Base-by-base conservation (phyloP, 257 asterid species). In the Solanum virginianum region DNA sequence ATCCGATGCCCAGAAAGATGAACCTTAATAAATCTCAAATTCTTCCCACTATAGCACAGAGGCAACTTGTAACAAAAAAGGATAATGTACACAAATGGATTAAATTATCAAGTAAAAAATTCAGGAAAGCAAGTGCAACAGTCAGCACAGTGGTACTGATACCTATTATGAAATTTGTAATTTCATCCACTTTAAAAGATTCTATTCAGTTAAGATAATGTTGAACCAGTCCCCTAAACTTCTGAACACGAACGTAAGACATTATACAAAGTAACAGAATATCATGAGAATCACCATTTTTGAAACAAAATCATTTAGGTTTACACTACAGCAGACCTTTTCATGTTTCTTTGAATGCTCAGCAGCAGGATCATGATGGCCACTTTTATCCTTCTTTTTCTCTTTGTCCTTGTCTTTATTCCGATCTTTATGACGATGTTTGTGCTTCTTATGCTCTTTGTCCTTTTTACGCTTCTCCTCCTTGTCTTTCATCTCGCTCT, bases 371-470 rank as follows among this genome's bases (percentile, higher is more conserved):
- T 96, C 99, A 86, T 91, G 94, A 89, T 91, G 94, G 86, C 94
- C 91, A 85, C 92, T 90, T 90, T 90, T 96, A 72, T 94, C 97
- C 81, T 93, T 96, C 91, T 91, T 94, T 91, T 92, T 96, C 90
- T 96, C 98, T 91, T 96, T 95, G 93, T 96, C 99, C 90, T 93
- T 95, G 88, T 96, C 97, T 88, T 95, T 95, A 88, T 94, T 93
- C 77, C 98, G 97, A 86, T 96, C 98, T 88, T 96, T 96, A 88
- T 96, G 98, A 84, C 96, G 98, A 88, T 92, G 99, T 86, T 92
- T 95, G 90, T 96, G 98, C 95, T 91, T 96, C 90, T 95, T 93
- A 88, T 93, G 98, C 91, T 94, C 98, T 89, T 90, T 93, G 86
- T 95, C 98, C 85, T 88, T 96, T 90, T 90, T 96, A 89, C 91